Percentiles rank a stretch among this genome's conserved stretches.
These are phyloP conservation scores for Boletus edulis DNA, from an alignment of 768 basidiomycete species.

Conservation along the genomic window DNA sequence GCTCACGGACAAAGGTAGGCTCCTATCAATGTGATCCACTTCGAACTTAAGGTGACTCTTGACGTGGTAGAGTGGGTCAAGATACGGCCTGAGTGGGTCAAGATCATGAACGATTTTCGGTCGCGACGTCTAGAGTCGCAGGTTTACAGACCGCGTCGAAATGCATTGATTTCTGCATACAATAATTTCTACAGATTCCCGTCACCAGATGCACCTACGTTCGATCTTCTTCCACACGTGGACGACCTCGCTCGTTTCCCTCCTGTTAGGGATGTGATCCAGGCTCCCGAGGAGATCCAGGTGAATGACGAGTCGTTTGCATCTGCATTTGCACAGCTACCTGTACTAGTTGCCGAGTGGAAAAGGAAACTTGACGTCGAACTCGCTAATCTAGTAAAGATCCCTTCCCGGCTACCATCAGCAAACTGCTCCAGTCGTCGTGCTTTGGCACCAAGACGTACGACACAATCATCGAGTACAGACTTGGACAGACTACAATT, in stretches of 20 bases:
- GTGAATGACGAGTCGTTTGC: not conserved
- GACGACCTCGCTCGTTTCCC: conserved; percentile 11
- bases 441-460: not conserved
- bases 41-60: not conserved
- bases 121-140: not conserved
- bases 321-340: conserved; percentile 13
- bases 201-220: not conserved
- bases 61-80: conserved; percentile 7
- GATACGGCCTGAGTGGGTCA: conserved; percentile 1
- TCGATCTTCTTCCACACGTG: conserved; percentile 14
- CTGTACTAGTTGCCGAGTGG: conserved; percentile 8
- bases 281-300: not conserved
- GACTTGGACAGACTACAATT: conserved; percentile 2
- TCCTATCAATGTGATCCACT: not conserved
- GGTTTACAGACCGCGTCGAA: conserved; percentile 6
- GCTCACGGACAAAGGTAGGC: conserved; percentile 8
- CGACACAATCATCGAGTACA: too few relatives aligned
- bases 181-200: conserved; percentile 2
- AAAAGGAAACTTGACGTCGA: conserved; percentile 5
- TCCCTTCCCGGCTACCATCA: not conserved
- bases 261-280: conserved; percentile 7
- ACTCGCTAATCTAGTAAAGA: conserved; percentile 6
- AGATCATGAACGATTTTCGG: conserved; percentile 3
- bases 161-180: conserved; percentile 4
- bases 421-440: not conserved